phyloP scores from a whole-genome alignment of 352 stramenopile genomes.

The Phytophthora meadii region DNA sequence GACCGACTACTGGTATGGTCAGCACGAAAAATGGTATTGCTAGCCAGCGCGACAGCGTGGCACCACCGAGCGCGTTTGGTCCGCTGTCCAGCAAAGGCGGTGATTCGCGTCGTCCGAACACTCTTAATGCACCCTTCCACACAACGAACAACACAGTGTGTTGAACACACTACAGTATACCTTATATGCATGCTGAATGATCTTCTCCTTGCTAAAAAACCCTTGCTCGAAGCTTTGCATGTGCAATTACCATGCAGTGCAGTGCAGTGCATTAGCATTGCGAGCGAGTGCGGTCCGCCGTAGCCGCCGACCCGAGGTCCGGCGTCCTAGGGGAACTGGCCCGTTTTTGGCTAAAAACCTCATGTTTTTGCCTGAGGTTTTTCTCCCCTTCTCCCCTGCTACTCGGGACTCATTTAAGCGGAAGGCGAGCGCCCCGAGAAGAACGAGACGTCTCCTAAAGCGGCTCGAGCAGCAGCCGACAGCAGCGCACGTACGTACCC shows the following conservation, averaged over 20 bases:
- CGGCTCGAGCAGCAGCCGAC: slow-evolving; percentile 14
- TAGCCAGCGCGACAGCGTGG: slow-evolving; percentile 15
- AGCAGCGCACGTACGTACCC: slow-evolving; percentile 20
- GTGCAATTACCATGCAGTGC: background rate
- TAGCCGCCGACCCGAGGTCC: slow-evolving; percentile 1
- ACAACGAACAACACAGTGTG: background rate
- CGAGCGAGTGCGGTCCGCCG: slow-evolving; percentile 20
- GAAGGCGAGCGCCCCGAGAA: slow-evolving; percentile 25
- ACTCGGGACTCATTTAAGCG: slow-evolving; percentile 38
- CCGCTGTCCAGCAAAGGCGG: slow-evolving; percentile 8
- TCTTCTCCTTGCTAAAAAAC: background rate
- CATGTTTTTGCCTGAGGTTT: slow-evolving; percentile 21
- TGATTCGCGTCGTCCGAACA: slow-evolving; percentile 8
- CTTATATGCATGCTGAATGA: background rate
- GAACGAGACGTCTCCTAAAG: slow-evolving; percentile 19
- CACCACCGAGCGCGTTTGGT: slow-evolving; percentile 5
- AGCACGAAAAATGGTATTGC: background rate
- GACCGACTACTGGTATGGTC: background rate
- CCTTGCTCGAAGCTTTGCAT: slow-evolving; percentile 1
- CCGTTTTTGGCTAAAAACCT: slow-evolving; percentile 29
- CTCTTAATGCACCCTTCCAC: background rate
- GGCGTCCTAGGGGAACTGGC: slow-evolving; percentile 13
- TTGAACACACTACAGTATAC: too few species aligned
- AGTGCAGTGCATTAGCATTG: background rate
- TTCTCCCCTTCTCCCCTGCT: slow-evolving; percentile 29